Base-by-base conservation (phyloP, 495 filamentous ascomycete genomes). In the Cercophora samala region DNA sequence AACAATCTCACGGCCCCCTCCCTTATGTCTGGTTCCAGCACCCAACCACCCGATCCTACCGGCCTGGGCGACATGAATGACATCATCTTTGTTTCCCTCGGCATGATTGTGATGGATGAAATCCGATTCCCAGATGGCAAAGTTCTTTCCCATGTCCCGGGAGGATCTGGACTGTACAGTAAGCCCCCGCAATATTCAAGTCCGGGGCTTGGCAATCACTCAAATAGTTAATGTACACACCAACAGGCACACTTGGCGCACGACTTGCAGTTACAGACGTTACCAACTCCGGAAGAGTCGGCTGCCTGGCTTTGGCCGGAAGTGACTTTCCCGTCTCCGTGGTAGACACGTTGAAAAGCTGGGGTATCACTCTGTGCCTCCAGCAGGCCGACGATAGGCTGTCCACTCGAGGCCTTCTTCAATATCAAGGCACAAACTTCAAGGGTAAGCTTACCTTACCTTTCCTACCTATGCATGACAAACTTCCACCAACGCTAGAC, bases 41-140 rank as follows among this genome's bases (percentile, higher is more conserved):
- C 0, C 26, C 0, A 8, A 29, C 26, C 3, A 5, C 4, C 3
- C 26, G 26, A 8, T 5, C 26, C 26, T 29, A 4, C 4, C 26
- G 26, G 15, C 37, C 29, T 32, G 29, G 8, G 29, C 29, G 8
- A 32, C 9, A 46, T 46, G 37, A 9, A 11, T 9, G 11, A 46
- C 37, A 21, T 58, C 3, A 58, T 6, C 19, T 58, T 58, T 58
- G 23, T 58, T 58, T 58, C 54, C 15, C 54, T 58, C 18, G 54
- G 54, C 19, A 58, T 58, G 54, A 18, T 21, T 21, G 54, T 58
- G 2, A 9, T 58, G 5, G 19, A 58, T 15, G 18, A 58, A 18
- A 58, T 58, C 13, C 54, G 19, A 9, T 58, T 58, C 13, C 54
- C 54, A 11, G 23, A 58, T 58, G 54, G 54, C 9, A 58, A 58